Conservation (phyloP, 225 moss, liverwort and hornwort species). For the Ulota crispa region DNA sequence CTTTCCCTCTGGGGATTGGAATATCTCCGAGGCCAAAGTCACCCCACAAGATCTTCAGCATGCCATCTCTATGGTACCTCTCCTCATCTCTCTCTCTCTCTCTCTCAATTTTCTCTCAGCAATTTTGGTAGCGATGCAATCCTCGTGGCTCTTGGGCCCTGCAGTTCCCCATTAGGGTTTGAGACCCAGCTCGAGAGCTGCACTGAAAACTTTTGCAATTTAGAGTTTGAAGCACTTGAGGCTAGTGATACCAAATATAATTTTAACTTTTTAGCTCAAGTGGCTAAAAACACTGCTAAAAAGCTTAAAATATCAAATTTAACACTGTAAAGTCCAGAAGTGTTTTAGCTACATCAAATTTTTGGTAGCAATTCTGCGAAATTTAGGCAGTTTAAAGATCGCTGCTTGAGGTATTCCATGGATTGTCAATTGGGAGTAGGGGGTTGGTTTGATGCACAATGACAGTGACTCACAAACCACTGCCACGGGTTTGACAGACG, state of each 20-base stretch:
- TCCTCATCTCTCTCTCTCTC: neutral
- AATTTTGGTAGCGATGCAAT: neutral
- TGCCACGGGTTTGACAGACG: constrained; percentile 39
- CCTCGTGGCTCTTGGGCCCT: neutral
- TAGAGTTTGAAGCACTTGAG: neutral
- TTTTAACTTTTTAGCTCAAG: no score
- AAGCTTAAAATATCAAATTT: no score
- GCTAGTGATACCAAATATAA: no score
- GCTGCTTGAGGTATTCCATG: neutral
- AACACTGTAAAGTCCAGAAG: no score
- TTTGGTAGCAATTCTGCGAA: no score
- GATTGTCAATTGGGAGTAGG: neutral
- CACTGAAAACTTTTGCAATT: neutral
- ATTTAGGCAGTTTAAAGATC: no score
- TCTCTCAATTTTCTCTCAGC: neutral
- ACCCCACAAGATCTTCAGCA: constrained; percentile 72
- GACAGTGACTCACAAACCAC: neutral
- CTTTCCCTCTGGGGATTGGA: constrained; percentile 92
- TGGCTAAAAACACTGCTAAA: no score
- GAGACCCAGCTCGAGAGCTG: neutral
- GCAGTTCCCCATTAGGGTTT: constrained; percentile 18
- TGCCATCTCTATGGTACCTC: constrained; percentile 72
- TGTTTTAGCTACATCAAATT: no score
- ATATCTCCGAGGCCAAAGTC: constrained; percentile 70
- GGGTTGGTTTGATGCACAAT: neutral